Evolutionary conservation across 805 yeast genomes (phyloP).

Genomic region (Alloascoidea africana): DNA sequence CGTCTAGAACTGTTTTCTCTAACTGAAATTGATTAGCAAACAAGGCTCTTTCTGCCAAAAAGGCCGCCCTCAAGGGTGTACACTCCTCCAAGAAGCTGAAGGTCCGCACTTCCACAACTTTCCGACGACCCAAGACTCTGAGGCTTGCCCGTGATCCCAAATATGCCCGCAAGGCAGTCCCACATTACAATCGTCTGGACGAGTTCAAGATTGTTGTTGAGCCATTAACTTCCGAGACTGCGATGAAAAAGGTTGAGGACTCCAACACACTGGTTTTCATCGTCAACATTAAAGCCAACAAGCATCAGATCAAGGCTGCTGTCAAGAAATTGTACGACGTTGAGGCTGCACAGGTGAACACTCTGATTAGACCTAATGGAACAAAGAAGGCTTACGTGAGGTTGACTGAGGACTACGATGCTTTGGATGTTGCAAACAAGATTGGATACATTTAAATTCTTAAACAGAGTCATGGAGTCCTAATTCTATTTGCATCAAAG

Average conservation of each 20-base stretch:
- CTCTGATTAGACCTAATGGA: constrained; percentile 97
- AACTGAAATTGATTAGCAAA: no score
- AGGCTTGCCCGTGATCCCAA: constrained; percentile 88
- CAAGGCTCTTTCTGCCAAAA: constrained; percentile 97
- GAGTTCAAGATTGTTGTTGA: constrained; percentile 86
- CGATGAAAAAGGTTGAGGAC: constrained; percentile 98
- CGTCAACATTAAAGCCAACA: constrained; percentile 95
- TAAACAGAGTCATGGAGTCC: no score
- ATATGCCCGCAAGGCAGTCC: constrained; percentile 90
- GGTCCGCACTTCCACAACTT: constrained; percentile 90
- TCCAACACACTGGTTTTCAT: constrained; percentile 98
- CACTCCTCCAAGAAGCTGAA: constrained; percentile 80
- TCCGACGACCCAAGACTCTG: constrained; percentile 96
- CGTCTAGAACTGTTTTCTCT: no score
- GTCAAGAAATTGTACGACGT: constrained; percentile 97
- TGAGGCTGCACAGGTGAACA: constrained; percentile 88
- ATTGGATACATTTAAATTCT: constrained; percentile 95
- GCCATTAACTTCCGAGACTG: constrained; percentile 96
- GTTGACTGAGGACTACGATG: constrained; percentile 98
- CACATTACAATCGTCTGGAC: constrained; percentile 95
- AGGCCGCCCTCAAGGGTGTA: constrained; percentile 96
- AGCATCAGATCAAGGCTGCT: constrained; percentile 95
- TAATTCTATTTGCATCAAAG: no score
- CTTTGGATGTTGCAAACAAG: constrained; percentile 99
- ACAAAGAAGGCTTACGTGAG: constrained; percentile 99